phyloP scores from a whole-genome alignment of 768 basidiomycete genomes.

The Lactifluus piperatus region DNA sequence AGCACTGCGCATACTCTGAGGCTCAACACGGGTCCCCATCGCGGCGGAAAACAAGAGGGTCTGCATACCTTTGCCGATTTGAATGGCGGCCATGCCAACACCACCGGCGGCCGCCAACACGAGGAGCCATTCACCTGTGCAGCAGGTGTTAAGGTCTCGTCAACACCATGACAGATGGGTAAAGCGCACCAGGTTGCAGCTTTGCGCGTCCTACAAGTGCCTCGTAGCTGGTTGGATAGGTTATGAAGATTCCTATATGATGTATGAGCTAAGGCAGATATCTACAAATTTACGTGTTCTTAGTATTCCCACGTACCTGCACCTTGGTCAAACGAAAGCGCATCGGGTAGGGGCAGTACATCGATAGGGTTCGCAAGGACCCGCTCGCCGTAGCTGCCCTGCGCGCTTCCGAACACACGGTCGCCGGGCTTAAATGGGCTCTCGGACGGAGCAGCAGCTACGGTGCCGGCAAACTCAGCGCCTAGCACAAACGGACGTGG shows the following conservation, averaged over 20 bases:
- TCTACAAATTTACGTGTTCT: background rate
- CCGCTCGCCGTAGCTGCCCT: conserved; percentile 77
- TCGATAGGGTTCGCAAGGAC: conserved; percentile 43
- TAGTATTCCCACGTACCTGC: conserved; percentile 44
- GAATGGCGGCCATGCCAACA: conserved; percentile 86
- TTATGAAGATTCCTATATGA: conserved; percentile 62
- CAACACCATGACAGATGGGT: background rate
- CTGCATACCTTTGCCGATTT: conserved; percentile 76
- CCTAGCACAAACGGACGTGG: conserved; percentile 82
- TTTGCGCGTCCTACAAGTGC: conserved; percentile 80
- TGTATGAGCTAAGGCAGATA: background rate
- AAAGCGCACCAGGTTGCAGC: conserved; percentile 53
- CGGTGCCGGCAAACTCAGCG: conserved; percentile 75
- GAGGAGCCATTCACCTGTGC: conserved; percentile 81
- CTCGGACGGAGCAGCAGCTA: conserved; percentile 75
- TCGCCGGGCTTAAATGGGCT: conserved; percentile 79
- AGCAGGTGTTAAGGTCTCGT: background rate
- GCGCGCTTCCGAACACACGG: conserved; percentile 74
- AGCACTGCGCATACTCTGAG: conserved; percentile 40
- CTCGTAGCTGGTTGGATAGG: conserved; percentile 91
- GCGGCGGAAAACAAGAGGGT: background rate
- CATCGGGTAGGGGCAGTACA: conserved; percentile 62
- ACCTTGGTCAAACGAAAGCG: conserved; percentile 77
- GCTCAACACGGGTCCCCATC: background rate
- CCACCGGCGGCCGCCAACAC: conserved; percentile 96